Conservation (phyloP, 345 rosid genomes). For the Camelina laxa region DNA sequence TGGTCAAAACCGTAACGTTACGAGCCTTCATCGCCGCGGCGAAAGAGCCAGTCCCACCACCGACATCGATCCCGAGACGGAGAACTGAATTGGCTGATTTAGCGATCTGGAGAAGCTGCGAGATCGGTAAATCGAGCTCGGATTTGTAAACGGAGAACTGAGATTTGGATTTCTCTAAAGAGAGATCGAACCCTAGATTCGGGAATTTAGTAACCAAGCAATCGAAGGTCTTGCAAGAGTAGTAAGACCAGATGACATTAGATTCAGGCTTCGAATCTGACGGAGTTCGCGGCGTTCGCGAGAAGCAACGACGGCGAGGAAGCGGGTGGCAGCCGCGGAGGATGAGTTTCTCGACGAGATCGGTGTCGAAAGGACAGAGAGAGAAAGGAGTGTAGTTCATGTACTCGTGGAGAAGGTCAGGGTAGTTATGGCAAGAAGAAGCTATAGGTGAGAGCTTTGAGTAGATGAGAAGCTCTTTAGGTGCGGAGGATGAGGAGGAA, state of each 20-base stretch:
- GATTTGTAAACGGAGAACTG: slow-evolving; percentile 57
- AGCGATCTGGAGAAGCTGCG: slow-evolving; percentile 77
- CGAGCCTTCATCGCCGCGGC: slow-evolving; percentile 80
- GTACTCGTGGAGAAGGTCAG: slow-evolving; percentile 83
- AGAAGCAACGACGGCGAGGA: slow-evolving; percentile 99
- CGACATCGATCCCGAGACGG: slow-evolving; percentile 83
- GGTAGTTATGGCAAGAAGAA: slow-evolving; percentile 85
- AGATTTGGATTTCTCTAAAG: slow-evolving; percentile 52
- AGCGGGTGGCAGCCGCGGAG: slow-evolving; percentile 96
- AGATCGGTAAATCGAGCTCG: slow-evolving; percentile 88
- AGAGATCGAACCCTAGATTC: slow-evolving; percentile 63
- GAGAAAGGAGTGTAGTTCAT: slow-evolving; percentile 89
- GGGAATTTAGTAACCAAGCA: slow-evolving; percentile 67
- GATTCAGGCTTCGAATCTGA: slow-evolving; percentile 67
- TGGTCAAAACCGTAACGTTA: slow-evolving; percentile 76
- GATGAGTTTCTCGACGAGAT: slow-evolving; percentile 82
- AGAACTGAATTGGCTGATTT: slow-evolving; percentile 60
- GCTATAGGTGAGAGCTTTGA: slow-evolving; percentile 84
- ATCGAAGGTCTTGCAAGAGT: slow-evolving; percentile 73
- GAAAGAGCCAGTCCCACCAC: slow-evolving; percentile 89
- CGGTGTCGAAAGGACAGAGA: slow-evolving; percentile 72
- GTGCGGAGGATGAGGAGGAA: slow-evolving; percentile 56
- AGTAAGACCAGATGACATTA: slow-evolving; percentile 69
- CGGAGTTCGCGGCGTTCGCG: slow-evolving; percentile 67
- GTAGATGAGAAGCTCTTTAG: slow-evolving; percentile 80